phyloP scores from a whole-genome alignment of 306 rosid species.

The Oxytropis ochrocephala region DNA sequence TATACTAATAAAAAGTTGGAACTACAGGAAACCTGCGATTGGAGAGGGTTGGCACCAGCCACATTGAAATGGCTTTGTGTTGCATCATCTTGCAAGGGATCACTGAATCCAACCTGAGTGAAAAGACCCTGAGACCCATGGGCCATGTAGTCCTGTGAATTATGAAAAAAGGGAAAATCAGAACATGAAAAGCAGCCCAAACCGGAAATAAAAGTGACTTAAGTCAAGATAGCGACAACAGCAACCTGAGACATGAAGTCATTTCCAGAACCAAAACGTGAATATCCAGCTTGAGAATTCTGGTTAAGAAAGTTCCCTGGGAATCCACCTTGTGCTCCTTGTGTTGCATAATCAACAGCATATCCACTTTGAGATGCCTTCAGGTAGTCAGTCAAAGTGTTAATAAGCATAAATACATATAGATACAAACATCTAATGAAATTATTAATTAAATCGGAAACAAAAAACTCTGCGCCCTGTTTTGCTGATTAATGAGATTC shows the following conservation, averaged over 20 bases:
- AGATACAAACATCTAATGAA: background rate
- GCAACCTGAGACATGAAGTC: conserved; percentile 98
- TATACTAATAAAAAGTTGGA: background rate
- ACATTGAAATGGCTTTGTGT: conserved; percentile 75
- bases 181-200: background rate
- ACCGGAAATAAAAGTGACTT: background rate
- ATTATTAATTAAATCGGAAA: background rate
- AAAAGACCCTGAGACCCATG: conserved; percentile 93
- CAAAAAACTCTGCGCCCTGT: background rate
- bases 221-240: background rate
- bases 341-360: conserved; percentile 84
- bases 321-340: conserved; percentile 94
- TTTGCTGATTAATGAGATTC: background rate
- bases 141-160: conserved; percentile 79
- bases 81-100: conserved; percentile 88
- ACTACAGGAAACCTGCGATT: conserved; percentile 74
- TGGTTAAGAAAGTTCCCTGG: conserved; percentile 91
- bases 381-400: conserved; percentile 4
- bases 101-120: conserved; percentile 88
- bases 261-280: conserved; percentile 92
- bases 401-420: background rate
- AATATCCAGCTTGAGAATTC: conserved; percentile 90
- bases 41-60: conserved; percentile 77
- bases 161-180: background rate
- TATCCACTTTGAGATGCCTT: conserved; percentile 98